Conservation (phyloP, 2,329 filamentous ascomycete species). For the Xylaria sp. region DNA sequence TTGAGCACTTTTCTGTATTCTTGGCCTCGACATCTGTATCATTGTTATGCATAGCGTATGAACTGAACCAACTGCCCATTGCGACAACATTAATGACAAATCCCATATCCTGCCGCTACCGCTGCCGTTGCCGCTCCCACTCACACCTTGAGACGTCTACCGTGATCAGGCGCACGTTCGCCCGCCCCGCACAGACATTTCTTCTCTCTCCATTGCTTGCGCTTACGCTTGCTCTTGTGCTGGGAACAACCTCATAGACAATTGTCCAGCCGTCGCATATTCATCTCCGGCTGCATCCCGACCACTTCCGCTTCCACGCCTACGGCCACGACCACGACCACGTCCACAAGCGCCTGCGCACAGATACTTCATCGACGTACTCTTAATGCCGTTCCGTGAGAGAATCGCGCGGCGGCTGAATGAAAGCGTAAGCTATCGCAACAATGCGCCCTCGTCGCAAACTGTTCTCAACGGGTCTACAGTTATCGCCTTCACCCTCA, state of each 20-base stretch:
- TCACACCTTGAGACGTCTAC: constrained; percentile 5
- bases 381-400: constrained; percentile 50
- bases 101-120: not conserved
- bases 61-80: constrained; percentile 1
- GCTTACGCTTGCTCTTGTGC: not conserved
- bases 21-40: not conserved
- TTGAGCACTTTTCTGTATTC: not conserved
- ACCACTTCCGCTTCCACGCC: not conserved
- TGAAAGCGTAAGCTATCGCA: constrained; percentile 49
- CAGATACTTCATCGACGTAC: constrained; percentile 1
- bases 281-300: not conserved
- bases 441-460: constrained; percentile 37
- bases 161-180: constrained; percentile 10
- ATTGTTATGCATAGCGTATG: not conserved
- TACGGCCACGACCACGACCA: constrained; percentile 2
- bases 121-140: not conserved
- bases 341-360: not conserved
- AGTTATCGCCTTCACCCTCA: constrained; percentile 51
- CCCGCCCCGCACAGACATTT: constrained; percentile 15
- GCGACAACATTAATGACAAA: constrained; percentile 26
- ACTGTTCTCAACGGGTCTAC: constrained; percentile 44
- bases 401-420: constrained; percentile 48
- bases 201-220: not conserved
- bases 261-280: not conserved
- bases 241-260: constrained; percentile 5